phyloP scores from a whole-genome alignment of 2,329 filamentous ascomycete genomes.

The Pseudogymnoascus sp. region DNA sequence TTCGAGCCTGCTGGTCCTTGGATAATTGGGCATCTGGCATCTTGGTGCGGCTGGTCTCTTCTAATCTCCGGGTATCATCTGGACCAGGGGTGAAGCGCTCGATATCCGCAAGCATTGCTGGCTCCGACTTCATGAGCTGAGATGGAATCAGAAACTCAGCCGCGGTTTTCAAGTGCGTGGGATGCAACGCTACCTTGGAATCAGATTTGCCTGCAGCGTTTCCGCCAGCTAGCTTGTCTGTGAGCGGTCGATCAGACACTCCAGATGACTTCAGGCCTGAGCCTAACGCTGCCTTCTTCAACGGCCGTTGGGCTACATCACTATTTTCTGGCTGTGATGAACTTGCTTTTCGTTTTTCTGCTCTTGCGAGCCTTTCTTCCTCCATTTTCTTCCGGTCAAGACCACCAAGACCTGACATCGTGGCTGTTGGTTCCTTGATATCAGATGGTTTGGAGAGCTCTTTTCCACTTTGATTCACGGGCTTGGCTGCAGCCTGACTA shows the following conservation, averaged over 20 bases:
- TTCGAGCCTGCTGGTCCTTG: conserved; percentile 11
- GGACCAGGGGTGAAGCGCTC: not conserved
- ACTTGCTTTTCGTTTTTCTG: conserved; percentile 28
- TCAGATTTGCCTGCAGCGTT: not conserved
- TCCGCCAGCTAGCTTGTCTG: not conserved
- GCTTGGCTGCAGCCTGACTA: not conserved
- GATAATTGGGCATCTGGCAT: conserved; percentile 9
- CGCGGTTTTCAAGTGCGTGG: not conserved
- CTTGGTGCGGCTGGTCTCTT: not conserved
- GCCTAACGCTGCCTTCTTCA: not conserved
- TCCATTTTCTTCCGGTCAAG: conserved; percentile 80
- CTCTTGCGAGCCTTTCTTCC: conserved; percentile 64
- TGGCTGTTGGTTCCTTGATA: not conserved
- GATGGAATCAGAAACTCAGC: conserved; percentile 6
- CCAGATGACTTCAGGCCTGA: not conserved
- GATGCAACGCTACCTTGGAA: conserved; percentile 3
- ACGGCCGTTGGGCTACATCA: not conserved
- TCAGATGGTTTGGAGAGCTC: not conserved
- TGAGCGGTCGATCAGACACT: not conserved
- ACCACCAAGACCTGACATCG: not conserved
- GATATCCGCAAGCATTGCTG: conserved; percentile 1
- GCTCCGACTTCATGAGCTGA: conserved; percentile 6
- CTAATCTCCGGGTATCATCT: not conserved
- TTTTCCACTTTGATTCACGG: not conserved
- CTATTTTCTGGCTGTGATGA: conserved; percentile 14